Percentiles rank a stretch among this genome's conserved stretches.
phyloP scores from a whole-genome alignment of 192 early-diverging fungal genomes.

The Backusella liffmaniae region DNA sequence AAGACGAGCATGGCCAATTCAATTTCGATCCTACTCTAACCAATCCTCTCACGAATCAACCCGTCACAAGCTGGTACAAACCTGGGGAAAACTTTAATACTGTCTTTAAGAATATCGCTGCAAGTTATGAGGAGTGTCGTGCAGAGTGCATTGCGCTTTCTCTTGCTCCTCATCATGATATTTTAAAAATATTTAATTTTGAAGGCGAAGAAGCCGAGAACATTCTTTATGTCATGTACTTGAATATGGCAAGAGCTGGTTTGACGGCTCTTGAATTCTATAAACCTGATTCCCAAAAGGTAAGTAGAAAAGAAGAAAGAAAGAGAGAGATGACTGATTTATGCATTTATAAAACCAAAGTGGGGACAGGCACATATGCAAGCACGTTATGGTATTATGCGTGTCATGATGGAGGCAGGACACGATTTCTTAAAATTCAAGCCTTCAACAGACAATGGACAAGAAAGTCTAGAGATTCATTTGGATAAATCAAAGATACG shows the following conservation, averaged over 20 bases:
- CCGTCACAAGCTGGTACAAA: slow-evolving; percentile 52
- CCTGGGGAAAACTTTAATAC: slow-evolving; percentile 55
- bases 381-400: slow-evolving; percentile 55
- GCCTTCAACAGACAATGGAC: slow-evolving; percentile 5
- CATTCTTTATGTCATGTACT: slow-evolving; percentile 45
- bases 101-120: slow-evolving; percentile 45
- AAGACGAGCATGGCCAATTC: slow-evolving; percentile 45
- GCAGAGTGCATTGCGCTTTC: slow-evolving; percentile 55
- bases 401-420: slow-evolving; percentile 45
- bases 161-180: slow-evolving; percentile 37
- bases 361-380: slow-evolving; percentile 61
- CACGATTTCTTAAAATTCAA: slow-evolving; percentile 32
- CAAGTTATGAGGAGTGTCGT: slow-evolving; percentile 51
- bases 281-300: slow-evolving; percentile 39
- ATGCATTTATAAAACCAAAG: neutral
- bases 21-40: slow-evolving; percentile 50
- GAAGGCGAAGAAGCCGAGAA: slow-evolving; percentile 43
- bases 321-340: neutral
- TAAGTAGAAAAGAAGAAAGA: neutral
- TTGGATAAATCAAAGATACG: slow-evolving; percentile 52
- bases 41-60: slow-evolving; percentile 47
- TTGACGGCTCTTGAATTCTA: slow-evolving; percentile 51
- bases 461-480: slow-evolving; percentile 41
- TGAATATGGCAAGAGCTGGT: slow-evolving; percentile 60
- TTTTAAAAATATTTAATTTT: slow-evolving; percentile 53